Conservation (phyloP, 1,284 basidiomycete genomes). For the Cystobasidiaceae sp. region DNA sequence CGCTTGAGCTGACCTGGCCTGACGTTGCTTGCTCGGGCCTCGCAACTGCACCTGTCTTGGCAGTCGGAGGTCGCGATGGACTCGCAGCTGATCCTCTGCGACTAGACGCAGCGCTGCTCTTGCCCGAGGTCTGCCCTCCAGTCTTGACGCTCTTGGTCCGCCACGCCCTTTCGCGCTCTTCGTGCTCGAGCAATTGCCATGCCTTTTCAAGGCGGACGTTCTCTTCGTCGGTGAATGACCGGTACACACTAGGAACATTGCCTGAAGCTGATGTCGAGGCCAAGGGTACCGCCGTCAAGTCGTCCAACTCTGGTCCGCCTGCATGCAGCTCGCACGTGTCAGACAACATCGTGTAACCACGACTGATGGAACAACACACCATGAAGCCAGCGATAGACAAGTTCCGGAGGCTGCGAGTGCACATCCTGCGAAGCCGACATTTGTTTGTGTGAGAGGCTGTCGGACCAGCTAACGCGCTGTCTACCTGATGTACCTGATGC, state of each 20-base stretch:
- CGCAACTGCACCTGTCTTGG: not conserved
- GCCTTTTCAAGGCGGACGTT: conserved; percentile 35
- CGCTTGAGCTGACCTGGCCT: not conserved
- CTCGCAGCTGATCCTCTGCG: conserved; percentile 4
- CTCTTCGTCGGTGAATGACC: conserved; percentile 41
- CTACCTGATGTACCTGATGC: too few species aligned
- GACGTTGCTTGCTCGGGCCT: not conserved
- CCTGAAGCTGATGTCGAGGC: not conserved
- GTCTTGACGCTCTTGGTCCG: conserved; percentile 5
- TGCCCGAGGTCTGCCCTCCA: conserved; percentile 7
- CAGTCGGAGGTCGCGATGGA: not conserved
- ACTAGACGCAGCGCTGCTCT: conserved; percentile 23
- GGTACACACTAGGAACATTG: conserved; percentile 29
- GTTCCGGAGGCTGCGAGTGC: not conserved
- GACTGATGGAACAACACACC: not conserved
- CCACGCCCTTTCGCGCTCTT: conserved; percentile 15
- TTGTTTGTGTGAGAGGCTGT: not conserved
- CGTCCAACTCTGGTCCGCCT: conserved; percentile 27
- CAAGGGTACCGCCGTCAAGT: conserved; percentile 20
- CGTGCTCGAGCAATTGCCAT: conserved; percentile 31
- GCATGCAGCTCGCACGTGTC: not conserved
- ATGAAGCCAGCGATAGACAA: conserved; percentile 29
- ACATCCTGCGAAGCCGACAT: conserved; percentile 4
- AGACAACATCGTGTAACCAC: not conserved
- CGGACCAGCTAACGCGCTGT: too few species aligned